Percentiles rank a stretch among this genome's conserved stretches.
Evolutionary conservation across 192 early-diverging fungal species (phyloP).

Genomic region (Fimicolochytrium jonesii): DNA sequence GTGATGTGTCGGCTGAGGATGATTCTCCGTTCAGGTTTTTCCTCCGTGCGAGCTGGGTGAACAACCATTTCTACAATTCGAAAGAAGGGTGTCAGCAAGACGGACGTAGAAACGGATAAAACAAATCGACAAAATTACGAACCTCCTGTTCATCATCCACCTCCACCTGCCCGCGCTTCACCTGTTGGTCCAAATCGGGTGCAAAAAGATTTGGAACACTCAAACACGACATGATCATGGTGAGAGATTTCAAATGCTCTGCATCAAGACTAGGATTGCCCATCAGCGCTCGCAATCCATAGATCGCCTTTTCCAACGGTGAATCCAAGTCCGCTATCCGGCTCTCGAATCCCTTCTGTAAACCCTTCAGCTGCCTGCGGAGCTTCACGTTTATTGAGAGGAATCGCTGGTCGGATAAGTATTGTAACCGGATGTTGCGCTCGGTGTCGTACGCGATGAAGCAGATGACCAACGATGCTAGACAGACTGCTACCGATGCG

Average conservation of each 20-base stretch:
- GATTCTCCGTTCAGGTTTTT: constrained; percentile 14
- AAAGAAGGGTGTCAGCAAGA: neutral
- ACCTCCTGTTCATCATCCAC: constrained; percentile 52
- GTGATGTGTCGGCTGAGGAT: neutral
- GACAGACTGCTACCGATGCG: constrained; percentile 28
- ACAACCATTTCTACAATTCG: constrained; percentile 43
- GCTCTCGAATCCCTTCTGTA: constrained; percentile 33
- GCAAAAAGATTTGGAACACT: constrained; percentile 45
- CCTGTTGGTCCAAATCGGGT: constrained; percentile 50
- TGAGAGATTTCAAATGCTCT: constrained; percentile 37
- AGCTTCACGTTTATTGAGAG: constrained; percentile 43
- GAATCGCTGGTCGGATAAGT: constrained; percentile 43
- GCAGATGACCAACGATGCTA: constrained; percentile 37
- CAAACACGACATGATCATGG: constrained; percentile 46
- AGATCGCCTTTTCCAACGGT: constrained; percentile 52
- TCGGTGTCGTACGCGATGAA: constrained; percentile 45
- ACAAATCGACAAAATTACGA: neutral
- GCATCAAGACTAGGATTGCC: constrained; percentile 27
- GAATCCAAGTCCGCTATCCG: constrained; percentile 51
- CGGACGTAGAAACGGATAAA: neutral
- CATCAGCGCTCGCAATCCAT: constrained; percentile 40
- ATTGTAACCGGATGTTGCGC: constrained; percentile 41
- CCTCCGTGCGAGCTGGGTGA: constrained; percentile 41
- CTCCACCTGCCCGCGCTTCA: constrained; percentile 46
- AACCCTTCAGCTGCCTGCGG: constrained; percentile 42